These are phyloP conservation scores for Tetradesmus obliquus DNA, from an alignment of 139 green algal species.

Conservation along the genomic window DNA sequence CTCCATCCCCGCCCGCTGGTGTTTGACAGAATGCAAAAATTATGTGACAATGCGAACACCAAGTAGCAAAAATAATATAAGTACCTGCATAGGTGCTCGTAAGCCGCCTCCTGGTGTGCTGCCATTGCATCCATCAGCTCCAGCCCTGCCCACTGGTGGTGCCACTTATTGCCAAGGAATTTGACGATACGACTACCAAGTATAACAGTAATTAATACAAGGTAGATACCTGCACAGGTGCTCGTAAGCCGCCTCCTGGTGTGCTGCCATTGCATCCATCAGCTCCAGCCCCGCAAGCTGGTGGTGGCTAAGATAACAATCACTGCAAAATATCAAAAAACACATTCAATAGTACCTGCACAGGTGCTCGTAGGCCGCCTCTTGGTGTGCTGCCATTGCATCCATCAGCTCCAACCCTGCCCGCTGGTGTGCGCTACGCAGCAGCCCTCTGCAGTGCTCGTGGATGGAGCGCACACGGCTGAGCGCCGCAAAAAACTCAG, in stretches of 20 bases:
- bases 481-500: slow-evolving; percentile 92
- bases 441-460: slow-evolving; percentile 90
- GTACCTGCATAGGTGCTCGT: slow-evolving; percentile 95
- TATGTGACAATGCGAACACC: too few relatives aligned
- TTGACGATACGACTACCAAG: too few relatives aligned
- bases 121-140: slow-evolving; percentile 99
- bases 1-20: slow-evolving; percentile 97
- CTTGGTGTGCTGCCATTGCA: slow-evolving; percentile 93
- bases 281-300: slow-evolving; percentile 97
- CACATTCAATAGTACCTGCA: too few relatives aligned
- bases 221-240: slow-evolving; percentile 76
- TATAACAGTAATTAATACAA: too few relatives aligned
- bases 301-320: too few relatives aligned
- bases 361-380: slow-evolving; percentile 94
- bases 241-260: slow-evolving; percentile 97
- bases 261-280: slow-evolving; percentile 95
- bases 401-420: slow-evolving; percentile 99
- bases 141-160: slow-evolving; percentile 95
- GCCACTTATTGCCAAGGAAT: slow-evolving; percentile 10
- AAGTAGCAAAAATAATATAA: too few relatives aligned
- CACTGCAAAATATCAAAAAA: too few relatives aligned
- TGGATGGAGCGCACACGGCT: slow-evolving; percentile 91
- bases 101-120: slow-evolving; percentile 92
- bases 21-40: slow-evolving; percentile 46
- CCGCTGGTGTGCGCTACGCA: slow-evolving; percentile 88